These are phyloP conservation scores for Orbilia blumenaviensis DNA, from an alignment of 2,329 filamentous ascomycete genomes.

Conservation along the genomic window DNA sequence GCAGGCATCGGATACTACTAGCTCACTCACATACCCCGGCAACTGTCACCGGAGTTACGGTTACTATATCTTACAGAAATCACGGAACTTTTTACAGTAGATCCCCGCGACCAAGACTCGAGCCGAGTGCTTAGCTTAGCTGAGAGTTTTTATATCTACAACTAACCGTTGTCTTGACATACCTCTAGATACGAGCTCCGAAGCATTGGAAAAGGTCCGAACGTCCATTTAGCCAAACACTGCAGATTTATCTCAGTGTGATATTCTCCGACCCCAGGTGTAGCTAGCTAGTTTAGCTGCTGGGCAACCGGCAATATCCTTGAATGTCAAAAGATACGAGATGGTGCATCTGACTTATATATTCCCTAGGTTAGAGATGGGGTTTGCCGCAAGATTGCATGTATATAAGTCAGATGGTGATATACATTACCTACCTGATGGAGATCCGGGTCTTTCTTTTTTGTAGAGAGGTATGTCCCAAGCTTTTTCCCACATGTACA, in stretches of 20 bases:
- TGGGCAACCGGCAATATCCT: not conserved
- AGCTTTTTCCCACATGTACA: slow-evolving; percentile 12
- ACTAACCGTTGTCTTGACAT: not conserved
- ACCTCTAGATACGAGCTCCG: not conserved
- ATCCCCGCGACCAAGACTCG: slow-evolving; percentile 10
- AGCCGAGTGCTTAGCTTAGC: not conserved
- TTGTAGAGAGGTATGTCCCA: no score
- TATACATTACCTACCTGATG: not conserved
- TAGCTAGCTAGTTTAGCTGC: not conserved
- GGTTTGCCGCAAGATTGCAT: not conserved
- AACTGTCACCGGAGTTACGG: not conserved
- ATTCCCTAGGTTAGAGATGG: not conserved
- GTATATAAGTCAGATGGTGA: no score
- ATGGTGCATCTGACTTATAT: not conserved
- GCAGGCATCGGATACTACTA: not conserved
- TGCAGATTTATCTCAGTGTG: not conserved
- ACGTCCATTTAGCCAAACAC: slow-evolving; percentile 22
- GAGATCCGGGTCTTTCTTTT: not conserved
- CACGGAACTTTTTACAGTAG: not conserved
- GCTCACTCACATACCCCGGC: not conserved
- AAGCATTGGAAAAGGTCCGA: not conserved
- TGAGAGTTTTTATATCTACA: not conserved
- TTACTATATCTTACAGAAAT: not conserved
- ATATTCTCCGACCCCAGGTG: slow-evolving; percentile 31
- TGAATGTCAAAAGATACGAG: not conserved